Base-by-base conservation (phyloP, 768 basidiomycete species). In the Leccinum disarticulatum region DNA sequence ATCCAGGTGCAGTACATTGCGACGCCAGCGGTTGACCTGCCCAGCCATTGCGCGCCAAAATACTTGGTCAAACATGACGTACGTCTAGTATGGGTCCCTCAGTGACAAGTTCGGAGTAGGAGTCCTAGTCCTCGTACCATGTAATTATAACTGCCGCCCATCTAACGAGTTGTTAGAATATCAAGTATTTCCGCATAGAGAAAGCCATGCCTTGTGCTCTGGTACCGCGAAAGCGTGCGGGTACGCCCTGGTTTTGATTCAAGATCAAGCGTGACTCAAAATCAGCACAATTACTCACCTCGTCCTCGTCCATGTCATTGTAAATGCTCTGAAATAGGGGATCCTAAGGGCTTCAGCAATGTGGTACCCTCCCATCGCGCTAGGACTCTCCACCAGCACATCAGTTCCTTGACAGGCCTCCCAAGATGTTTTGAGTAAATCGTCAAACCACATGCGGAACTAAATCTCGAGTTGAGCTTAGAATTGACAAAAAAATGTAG, bases 401-500 rank as follows among this genome's bases (percentile, higher is more conserved):
- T 99, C 95, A 0, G 93, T 93, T 36, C 86, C 88, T 76, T 96
- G 94, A 70, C 97, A 98, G 0, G 95, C 95, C 65, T 94, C 89
- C 95, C 95, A 98, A 2, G 95, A 91, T 0, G 94, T 94, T 73
- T 87, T 88, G 50, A 99, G 83, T 8, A 99, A 81, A 71, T 99
- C 97, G 70, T 99, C 97, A 41, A 98, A 78, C 96, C 96, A 98
- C 10, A 94, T 95, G 55, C 97, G 90, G 78, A 98, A 98, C 91
- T 96, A 70, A 30, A 48, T 61, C 27, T 51, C 43, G 56, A 35
- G 30, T 38, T 60, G 28, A 67, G 63, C 41, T 52, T 30, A 38
- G 41, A 38, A 10, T 48, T 51, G 14, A 33, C 49, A 47, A 58
- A 27, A 54, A 49, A 31, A 28, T 35, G 33, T 28, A n/a, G 28